These are phyloP conservation scores for Oropetium thomaeum DNA, from an alignment of 176 grass and related monocot species.

Conservation along the genomic window DNA sequence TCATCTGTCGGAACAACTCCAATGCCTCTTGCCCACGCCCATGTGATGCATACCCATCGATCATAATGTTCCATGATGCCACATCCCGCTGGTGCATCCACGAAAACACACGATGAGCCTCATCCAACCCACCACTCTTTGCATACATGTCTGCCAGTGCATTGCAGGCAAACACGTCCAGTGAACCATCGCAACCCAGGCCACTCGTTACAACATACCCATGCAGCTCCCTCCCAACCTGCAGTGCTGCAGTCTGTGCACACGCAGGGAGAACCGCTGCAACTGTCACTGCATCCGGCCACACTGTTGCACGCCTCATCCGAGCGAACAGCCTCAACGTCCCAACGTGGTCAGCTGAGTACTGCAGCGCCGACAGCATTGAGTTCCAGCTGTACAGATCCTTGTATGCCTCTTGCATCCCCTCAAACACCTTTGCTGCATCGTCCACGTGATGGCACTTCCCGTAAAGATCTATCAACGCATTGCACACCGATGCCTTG, in stretches of 20 bases:
- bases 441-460: constrained; percentile 51
- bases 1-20: constrained; percentile 46
- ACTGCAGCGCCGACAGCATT: constrained; percentile 54
- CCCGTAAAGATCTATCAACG: constrained; percentile 60
- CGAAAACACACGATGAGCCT: constrained; percentile 45
- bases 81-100: constrained; percentile 35
- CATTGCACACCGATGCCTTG: constrained; percentile 36
- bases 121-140: constrained; percentile 54
- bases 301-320: constrained; percentile 35
- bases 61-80: constrained; percentile 80
- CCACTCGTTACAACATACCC: constrained; percentile 48
- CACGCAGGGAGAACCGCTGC: constrained; percentile 59
- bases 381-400: constrained; percentile 74
- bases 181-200: constrained; percentile 8
- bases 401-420: constrained; percentile 36
- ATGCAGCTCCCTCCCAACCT: constrained; percentile 55
- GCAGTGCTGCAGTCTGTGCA: constrained; percentile 41
- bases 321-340: constrained; percentile 36
- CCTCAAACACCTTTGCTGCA: constrained; percentile 50
- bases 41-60: constrained; percentile 61
- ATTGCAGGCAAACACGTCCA: constrained; percentile 47
- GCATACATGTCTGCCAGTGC: constrained; percentile 62
- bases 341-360: constrained; percentile 47
- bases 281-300: constrained; percentile 39
- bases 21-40: constrained; percentile 52